phyloP scores from a whole-genome alignment of 345 rosid genomes.

The Gossypium ekmanianum region DNA sequence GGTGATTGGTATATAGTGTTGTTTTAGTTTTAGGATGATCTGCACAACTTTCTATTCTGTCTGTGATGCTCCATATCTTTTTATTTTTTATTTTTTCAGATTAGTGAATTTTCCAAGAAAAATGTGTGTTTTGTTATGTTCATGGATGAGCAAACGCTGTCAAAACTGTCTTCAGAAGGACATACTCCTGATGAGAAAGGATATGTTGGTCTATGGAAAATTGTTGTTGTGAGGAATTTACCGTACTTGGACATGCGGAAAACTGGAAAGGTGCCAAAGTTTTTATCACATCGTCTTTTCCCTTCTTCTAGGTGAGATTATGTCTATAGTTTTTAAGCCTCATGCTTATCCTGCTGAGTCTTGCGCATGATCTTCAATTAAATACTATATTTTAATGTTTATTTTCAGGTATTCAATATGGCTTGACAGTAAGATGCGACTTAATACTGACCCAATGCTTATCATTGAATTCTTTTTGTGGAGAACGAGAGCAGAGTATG shows the following conservation, averaged over 20 bases:
- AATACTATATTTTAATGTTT: constrained; percentile 12
- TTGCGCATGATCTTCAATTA: neutral
- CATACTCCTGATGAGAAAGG: constrained; percentile 67
- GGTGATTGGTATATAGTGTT: neutral
- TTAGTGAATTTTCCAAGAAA: constrained; percentile 77
- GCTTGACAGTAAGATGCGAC: constrained; percentile 95
- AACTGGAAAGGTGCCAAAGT: constrained; percentile 92
- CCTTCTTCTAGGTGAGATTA: constrained; percentile 77
- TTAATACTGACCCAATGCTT: constrained; percentile 68
- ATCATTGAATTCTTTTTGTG: constrained; percentile 82
- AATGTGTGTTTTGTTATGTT: constrained; percentile 89
- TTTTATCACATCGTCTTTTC: constrained; percentile 86
- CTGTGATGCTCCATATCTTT: neutral
- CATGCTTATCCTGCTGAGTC: constrained; percentile 8
- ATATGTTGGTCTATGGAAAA: constrained; percentile 78
- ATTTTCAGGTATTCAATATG: constrained; percentile 81
- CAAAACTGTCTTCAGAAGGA: constrained; percentile 68
- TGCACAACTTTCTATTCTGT: constrained; percentile 8
- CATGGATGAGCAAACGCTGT: constrained; percentile 80
- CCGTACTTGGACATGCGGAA: constrained; percentile 81
- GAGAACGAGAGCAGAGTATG: constrained; percentile 77
- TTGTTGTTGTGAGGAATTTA: constrained; percentile 66
- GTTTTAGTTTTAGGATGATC: constrained; percentile 1
- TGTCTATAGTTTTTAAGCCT: constrained; percentile 24
- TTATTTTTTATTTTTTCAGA: constrained; percentile 42